Percentiles rank a stretch among this genome's conserved stretches.
phyloP scores from a whole-genome alignment of 140 eudicot species.

The Erigeron philadelphicus region DNA sequence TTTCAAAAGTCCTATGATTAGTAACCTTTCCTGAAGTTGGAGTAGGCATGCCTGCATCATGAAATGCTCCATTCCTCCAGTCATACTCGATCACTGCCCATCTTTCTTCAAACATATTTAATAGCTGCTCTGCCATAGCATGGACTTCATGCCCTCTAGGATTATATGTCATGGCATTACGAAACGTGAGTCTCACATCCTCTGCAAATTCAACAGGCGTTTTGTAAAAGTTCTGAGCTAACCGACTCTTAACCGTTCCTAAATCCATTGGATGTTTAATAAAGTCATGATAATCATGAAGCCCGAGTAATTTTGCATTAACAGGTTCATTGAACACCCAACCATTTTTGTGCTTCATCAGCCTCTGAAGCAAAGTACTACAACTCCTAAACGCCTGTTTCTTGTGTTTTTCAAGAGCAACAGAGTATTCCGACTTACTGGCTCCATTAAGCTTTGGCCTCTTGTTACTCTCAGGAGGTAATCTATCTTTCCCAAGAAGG shows the following conservation, averaged over 20 bases:
- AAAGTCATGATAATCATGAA: conserved; percentile 72
- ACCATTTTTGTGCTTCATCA: conserved; percentile 82
- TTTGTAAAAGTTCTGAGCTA: conserved; percentile 62
- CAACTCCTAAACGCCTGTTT: conserved; percentile 54
- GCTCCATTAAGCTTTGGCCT: conserved; percentile 43
- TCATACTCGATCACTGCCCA: conserved; percentile 68
- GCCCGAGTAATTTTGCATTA: conserved; percentile 55
- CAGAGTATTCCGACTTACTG: conserved; percentile 35
- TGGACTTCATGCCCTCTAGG: conserved; percentile 90
- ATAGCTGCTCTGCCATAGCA: conserved; percentile 70
- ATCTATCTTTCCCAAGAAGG: conserved; percentile 58
- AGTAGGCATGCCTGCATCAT: conserved; percentile 39
- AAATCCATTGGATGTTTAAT: conserved; percentile 92
- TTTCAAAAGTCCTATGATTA: conserved; percentile 46
- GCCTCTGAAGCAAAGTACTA: conserved; percentile 47
- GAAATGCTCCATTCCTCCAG: conserved; percentile 48
- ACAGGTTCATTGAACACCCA: conserved; percentile 97
- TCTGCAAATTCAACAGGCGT: conserved; percentile 78
- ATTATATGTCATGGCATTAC: conserved; percentile 84
- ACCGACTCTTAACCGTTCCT: conserved; percentile 71
- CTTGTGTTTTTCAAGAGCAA: conserved; percentile 41
- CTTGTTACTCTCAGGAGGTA: conserved; percentile 68
- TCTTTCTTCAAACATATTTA: conserved; percentile 62
- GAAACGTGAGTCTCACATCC: conserved; percentile 81
- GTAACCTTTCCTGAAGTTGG: conserved; percentile 42